Evolutionary conservation across 192 early-diverging fungal genomes (phyloP), one percentile per base, ranked within the genome.

Genomic region (Backusella tuberculispora): DNA sequence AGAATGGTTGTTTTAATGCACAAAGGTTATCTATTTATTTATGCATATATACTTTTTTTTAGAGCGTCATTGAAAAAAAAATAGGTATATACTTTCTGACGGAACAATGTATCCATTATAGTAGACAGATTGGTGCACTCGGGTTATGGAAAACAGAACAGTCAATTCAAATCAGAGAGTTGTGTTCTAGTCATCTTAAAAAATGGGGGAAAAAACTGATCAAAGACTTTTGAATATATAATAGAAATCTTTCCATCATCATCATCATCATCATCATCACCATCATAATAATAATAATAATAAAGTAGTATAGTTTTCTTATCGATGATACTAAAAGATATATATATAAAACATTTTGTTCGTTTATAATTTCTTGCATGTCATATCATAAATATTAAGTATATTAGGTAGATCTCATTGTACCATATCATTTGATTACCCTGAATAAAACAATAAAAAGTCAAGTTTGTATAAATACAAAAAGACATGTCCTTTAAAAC

Each of bases 81-180:
- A 63, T 89, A 38, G 84, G 86, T 66, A 80, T 81, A 45, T 87
- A 87, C 74, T 89, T 84, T 63, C 81, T 84, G 71, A 80, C 83
- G 40, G 88, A 89, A 64, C 77, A 82, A 12, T 89, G 88, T 72
- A 74, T 89, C 13, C 77, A 87, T 77, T 81, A 86, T 73, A 81
- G 83, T 24, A 82, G 86, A 60, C 83, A 85, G 34, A 79, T 89
- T 19, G 79, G 80, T 72, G 73, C 82, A 6, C 71, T 83, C 15
- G 88, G 86, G 0, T 74, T 86, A 9, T 89, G 88, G 88, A 79
- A 85, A 6, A 82, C 81, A 24, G 47, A 73, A 29, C 82, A 80
- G 43, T 78, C 86, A 5, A 65, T 78, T 47, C 83, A 89, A 26
- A 71, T 78, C 24, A 76, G 67, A 19, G 14, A 44, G 12, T 73